These are phyloP conservation scores for Ustilago loliicola DNA, from an alignment of 1,284 basidiomycete species.

Conservation along the genomic window DNA sequence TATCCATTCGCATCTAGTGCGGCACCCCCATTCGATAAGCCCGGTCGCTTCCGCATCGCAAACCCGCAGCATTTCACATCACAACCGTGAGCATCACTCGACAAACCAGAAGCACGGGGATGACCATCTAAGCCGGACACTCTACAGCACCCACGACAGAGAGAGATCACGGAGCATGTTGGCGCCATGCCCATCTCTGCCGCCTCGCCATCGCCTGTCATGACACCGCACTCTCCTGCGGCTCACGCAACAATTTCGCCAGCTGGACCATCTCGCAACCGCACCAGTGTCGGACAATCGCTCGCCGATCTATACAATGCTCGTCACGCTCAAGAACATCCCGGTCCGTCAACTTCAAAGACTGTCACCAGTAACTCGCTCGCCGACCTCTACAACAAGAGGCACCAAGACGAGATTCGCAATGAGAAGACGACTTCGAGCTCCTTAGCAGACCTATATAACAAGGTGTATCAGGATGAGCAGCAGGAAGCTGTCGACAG, in stretches of 20 bases:
- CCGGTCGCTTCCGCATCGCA: not conserved
- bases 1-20: not conserved
- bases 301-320: conserved; percentile 41
- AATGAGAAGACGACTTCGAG: conserved; percentile 6
- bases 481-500: conserved; percentile 5
- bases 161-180: not conserved
- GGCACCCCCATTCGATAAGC: not conserved
- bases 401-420: conserved; percentile 15
- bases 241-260: conserved; percentile 15
- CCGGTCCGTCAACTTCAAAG: not conserved
- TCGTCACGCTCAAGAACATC: conserved; percentile 22
- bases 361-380: conserved; percentile 12
- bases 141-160: not conserved
- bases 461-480: conserved; percentile 22
- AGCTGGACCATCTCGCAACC: conserved; percentile 6
- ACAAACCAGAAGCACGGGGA: not conserved
- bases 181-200: conserved; percentile 14
- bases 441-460: conserved; percentile 32
- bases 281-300: conserved; percentile 1
- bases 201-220: conserved; percentile 14
- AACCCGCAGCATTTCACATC: not conserved
- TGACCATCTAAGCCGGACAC: not conserved
- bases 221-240: conserved; percentile 20
- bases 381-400: conserved; percentile 17
- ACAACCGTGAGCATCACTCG: not conserved